phyloP scores from a whole-genome alignment of 352 stramenopile genomes.

The Phytopythium ostracodes region DNA sequence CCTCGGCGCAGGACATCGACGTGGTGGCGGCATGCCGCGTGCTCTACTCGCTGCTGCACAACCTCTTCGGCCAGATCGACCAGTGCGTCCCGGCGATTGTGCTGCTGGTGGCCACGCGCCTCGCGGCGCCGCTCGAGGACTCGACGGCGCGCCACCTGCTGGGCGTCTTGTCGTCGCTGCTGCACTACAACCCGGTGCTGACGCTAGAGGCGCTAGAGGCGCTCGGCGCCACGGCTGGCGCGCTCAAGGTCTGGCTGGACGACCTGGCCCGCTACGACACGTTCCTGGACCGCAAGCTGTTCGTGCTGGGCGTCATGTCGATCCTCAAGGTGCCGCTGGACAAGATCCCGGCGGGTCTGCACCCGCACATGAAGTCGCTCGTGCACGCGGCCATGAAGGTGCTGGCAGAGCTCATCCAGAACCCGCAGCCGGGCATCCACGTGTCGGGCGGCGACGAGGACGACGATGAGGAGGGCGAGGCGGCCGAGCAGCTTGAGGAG shows the following conservation, averaged over 20 bases:
- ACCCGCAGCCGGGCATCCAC: conserved; percentile 49
- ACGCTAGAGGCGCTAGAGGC: conserved; percentile 88
- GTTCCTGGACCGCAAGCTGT: conserved; percentile 90
- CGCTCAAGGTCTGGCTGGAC: conserved; percentile 91
- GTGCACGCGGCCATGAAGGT: conserved; percentile 88
- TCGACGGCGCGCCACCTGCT: conserved; percentile 81
- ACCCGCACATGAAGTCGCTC: conserved; percentile 87
- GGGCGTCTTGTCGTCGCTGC: conserved; percentile 86
- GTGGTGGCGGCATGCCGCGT: conserved; percentile 68
- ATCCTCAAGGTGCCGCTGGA: conserved; percentile 87
- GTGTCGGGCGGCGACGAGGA: conserved; percentile 41
- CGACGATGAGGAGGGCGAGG: conserved; percentile 39
- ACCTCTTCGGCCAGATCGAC: conserved; percentile 79
- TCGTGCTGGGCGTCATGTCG: conserved; percentile 90
- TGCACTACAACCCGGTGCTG: conserved; percentile 94
- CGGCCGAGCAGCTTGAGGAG: conserved; percentile 71
- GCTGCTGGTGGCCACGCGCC: conserved; percentile 54
- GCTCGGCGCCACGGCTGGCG: conserved; percentile 81
- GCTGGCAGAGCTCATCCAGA: conserved; percentile 61
- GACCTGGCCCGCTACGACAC: conserved; percentile 82
- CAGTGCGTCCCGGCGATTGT: conserved; percentile 75
- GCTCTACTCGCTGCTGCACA: conserved; percentile 81
- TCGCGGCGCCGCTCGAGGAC: conserved; percentile 56
- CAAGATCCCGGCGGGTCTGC: conserved; percentile 73
- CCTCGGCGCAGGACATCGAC: conserved; percentile 61